Evolutionary conservation across 257 asterid species (phyloP), one percentile per base, ranked within the genome.

Genomic region (Eucommia ulmoides): DNA sequence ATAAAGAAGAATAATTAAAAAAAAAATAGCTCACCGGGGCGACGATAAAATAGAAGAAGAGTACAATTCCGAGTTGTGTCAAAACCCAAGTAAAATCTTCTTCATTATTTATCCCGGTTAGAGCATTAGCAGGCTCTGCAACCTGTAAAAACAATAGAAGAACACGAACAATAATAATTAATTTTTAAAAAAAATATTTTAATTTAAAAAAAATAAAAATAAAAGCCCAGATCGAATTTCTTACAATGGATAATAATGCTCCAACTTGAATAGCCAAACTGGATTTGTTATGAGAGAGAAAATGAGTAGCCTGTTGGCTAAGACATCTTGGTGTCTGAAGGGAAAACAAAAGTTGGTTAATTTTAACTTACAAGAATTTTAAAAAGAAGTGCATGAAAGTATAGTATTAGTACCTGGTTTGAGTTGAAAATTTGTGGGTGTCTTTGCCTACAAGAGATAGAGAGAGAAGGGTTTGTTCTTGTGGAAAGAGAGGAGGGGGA

Each of bases 31-130:
- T 78, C 57, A 86, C 94, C 12, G 96, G 96, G 50, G 24, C 46
- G 11, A 80, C 77, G 23, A 87, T 44, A 72, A 87, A 87, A 68
- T 87, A 87, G 1, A 83, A 5, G 82, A 83, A 83, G 54, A 84
- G 87, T 19, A 87, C 62, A 62, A 87, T 78, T 22, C 75, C 96
- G 23, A 49, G 48, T 45, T 87, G 96, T 52, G 65, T 78, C 69
- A 87, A 56, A 58, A 64, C 60, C 93, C 75, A 76, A 49, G 24
- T 23, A 46, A 80, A 45, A 66, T 78, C 91, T 24, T 74, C 80
- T 29, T 66, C 93, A 19, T 80, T 70, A 54, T 72, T 80, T 52
- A 70, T 82, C 26, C 89, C 92, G 16, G 93, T 84, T 2, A 75
- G 73, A 8, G 84, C 93, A 2, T 78, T 16, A 46, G 93, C 86